Conservation (phyloP, 345 rosid species). For the Limnanthes douglasii region DNA sequence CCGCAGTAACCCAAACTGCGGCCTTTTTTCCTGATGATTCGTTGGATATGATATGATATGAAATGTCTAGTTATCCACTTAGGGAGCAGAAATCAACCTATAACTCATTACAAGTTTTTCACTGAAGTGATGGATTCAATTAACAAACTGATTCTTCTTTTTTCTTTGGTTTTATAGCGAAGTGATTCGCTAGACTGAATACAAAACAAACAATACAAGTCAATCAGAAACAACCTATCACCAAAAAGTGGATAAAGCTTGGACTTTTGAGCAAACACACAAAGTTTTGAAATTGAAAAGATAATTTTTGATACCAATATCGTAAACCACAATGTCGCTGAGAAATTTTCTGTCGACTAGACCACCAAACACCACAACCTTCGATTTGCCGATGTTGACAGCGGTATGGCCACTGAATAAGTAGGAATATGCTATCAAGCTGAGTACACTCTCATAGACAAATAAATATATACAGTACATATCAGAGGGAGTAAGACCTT, state of each 20-base stretch:
- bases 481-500: slow-evolving; percentile 21
- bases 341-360: slow-evolving; percentile 71
- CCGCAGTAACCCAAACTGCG: too few relatives aligned
- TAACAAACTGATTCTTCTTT: background rate
- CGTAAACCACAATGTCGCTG: slow-evolving; percentile 55
- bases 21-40: too few relatives aligned
- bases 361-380: slow-evolving; percentile 82
- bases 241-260: background rate
- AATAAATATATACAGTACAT: background rate
- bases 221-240: background rate
- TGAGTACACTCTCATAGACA: slow-evolving; percentile 6
- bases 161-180: background rate
- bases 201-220: background rate
- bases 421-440: background rate
- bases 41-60: too few relatives aligned
- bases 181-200: background rate
- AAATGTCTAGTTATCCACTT: too few relatives aligned
- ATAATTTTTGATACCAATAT: slow-evolving; percentile 35
- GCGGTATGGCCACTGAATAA: slow-evolving; percentile 72
- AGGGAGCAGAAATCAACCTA: too few relatives aligned
- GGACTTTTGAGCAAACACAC: background rate
- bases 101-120: too few relatives aligned
- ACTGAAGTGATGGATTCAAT: background rate
- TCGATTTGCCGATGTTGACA: slow-evolving; percentile 63
- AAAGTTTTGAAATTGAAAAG: background rate